Percentiles rank a stretch among this genome's conserved stretches.
Evolutionary conservation across 202 grass and related monocot species (phyloP).

Genomic region (Bolboschoenoplectus hybrid): DNA sequence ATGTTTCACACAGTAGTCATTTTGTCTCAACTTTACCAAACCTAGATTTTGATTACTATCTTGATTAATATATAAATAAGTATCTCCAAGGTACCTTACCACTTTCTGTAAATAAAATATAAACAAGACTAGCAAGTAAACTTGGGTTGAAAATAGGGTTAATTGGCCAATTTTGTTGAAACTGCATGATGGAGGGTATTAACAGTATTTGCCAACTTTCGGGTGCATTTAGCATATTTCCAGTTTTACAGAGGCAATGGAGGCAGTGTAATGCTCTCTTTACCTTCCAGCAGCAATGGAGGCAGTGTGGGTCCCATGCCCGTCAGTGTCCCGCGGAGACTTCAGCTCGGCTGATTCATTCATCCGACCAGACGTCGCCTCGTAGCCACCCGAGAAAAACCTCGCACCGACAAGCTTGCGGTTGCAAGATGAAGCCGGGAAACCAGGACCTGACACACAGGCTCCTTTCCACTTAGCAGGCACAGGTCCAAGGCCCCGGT

Average conservation of each 20-base stretch:
- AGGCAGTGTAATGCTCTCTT: background rate
- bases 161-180: background rate
- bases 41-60: too few species aligned
- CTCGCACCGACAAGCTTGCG: constrained; percentile 82
- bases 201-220: background rate
- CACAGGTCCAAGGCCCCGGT: constrained; percentile 60
- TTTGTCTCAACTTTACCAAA: constrained; percentile 18
- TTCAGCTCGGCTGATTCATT: constrained; percentile 76
- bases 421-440: constrained; percentile 64
- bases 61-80: background rate
- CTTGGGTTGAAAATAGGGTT: background rate
- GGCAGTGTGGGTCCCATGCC: constrained; percentile 82
- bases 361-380: constrained; percentile 84
- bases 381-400: constrained; percentile 77
- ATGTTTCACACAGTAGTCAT: background rate
- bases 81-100: background rate
- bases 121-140: background rate
- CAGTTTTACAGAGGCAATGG: background rate
- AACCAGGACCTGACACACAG: constrained; percentile 61
- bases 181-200: background rate
- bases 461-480: constrained; percentile 64
- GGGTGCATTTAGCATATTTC: background rate
- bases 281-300: constrained; percentile 74
- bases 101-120: background rate
- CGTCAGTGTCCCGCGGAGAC: constrained; percentile 81